phyloP scores from a whole-genome alignment of 805 yeast genomes.

The Starmerella vitae region DNA sequence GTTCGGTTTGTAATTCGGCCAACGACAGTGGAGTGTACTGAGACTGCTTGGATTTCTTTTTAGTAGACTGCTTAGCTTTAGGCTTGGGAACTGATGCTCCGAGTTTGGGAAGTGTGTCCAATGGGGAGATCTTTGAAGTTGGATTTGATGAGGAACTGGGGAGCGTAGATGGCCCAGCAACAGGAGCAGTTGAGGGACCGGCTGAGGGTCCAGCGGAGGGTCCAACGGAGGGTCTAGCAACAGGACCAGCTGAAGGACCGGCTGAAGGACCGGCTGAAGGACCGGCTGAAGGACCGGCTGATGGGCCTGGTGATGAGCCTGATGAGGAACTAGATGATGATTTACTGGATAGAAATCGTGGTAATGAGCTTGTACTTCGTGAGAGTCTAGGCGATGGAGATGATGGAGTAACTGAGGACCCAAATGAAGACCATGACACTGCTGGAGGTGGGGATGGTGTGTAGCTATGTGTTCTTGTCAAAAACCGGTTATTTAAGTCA shows the following conservation, averaged over 20 bases:
- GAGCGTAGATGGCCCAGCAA: neutral
- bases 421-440: too few species aligned
- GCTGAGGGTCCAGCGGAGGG: neutral
- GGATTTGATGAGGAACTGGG: neutral
- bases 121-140: neutral
- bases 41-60: conserved; percentile 4
- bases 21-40: conserved; percentile 10
- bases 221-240: neutral
- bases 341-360: neutral
- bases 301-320: neutral
- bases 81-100: conserved; percentile 7
- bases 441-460: neutral
- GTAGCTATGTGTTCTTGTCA: neutral
- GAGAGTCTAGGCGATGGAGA: neutral
- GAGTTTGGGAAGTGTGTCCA: neutral
- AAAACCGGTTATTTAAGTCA: too few species aligned
- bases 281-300: neutral
- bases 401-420: too few species aligned
- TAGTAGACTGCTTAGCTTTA: conserved; percentile 7
- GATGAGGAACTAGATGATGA: neutral
- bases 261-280: too few species aligned
- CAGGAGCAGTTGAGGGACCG: neutral
- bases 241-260: neutral
- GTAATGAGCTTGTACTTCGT: neutral
- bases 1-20: conserved; percentile 4